phyloP scores from a whole-genome alignment of 2,329 filamentous ascomycete species.

The Colletotrichum karsti region DNA sequence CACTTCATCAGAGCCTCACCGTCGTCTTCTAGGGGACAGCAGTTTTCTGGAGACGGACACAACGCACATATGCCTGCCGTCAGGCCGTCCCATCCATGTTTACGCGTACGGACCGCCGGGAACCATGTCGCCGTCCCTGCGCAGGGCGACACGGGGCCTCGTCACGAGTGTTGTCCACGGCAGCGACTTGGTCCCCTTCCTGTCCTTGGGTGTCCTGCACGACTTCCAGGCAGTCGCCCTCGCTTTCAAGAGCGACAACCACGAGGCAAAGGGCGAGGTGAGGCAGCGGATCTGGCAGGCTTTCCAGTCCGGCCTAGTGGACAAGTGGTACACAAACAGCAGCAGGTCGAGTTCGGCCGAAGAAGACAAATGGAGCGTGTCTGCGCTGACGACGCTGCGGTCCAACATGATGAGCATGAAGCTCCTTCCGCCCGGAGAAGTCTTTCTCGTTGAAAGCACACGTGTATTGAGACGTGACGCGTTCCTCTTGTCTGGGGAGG shows the following conservation, averaged over 20 bases:
- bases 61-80: constrained; percentile 62
- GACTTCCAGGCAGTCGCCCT: constrained; percentile 78
- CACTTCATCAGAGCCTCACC: constrained; percentile 62
- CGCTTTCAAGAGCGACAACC: constrained; percentile 77
- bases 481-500: constrained; percentile 57
- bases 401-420: constrained; percentile 75
- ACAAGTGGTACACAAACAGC: constrained; percentile 64
- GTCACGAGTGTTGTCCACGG: constrained; percentile 80
- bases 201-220: constrained; percentile 78
- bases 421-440: constrained; percentile 78
- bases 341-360: constrained; percentile 50
- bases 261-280: constrained; percentile 73
- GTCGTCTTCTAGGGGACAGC: constrained; percentile 46
- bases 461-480: constrained; percentile 73
- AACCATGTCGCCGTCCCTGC: constrained; percentile 75
- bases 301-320: constrained; percentile 67
- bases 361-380: constrained; percentile 75
- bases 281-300: constrained; percentile 72
- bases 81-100: constrained; percentile 78
- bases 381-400: constrained; percentile 71
- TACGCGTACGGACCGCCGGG: constrained; percentile 82
- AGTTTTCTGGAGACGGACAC: constrained; percentile 25
- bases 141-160: constrained; percentile 75
- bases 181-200: constrained; percentile 76
- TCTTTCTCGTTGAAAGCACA: constrained; percentile 76